These are phyloP conservation scores for barrel medic (Medicago truncatula) DNA, from an alignment of 306 rosid species.

Conservation along the genomic window DNA sequence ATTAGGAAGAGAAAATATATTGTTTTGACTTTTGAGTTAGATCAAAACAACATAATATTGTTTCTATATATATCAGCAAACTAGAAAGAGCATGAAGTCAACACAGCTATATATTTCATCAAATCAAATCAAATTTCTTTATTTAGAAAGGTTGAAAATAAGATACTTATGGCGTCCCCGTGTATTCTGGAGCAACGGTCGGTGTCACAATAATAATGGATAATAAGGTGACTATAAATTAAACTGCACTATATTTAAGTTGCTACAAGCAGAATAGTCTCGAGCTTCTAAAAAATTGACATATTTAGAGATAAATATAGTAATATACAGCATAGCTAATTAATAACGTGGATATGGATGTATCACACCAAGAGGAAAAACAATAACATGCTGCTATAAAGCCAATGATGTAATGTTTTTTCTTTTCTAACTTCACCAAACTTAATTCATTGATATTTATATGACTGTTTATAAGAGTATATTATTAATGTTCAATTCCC, in stretches of 20 bases:
- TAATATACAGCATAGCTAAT: too few species aligned
- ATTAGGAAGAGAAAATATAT: background rate
- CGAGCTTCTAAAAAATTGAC: constrained; percentile 38
- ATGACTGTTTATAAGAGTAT: constrained; percentile 8
- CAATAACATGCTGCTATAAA: constrained; percentile 54
- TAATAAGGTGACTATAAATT: constrained; percentile 38
- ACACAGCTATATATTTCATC: constrained; percentile 59
- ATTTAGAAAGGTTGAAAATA: constrained; percentile 54
- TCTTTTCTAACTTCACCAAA: background rate
- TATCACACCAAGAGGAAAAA: constrained; percentile 52
- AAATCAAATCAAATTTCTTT: constrained; percentile 41
- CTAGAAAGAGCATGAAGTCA: constrained; percentile 49
- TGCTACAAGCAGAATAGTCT: constrained; percentile 18
- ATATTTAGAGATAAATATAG: constrained; percentile 28
- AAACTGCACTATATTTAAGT: constrained; percentile 28
- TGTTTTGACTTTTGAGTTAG: background rate
- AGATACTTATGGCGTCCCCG: constrained; percentile 48
- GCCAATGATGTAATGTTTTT: constrained; percentile 53
- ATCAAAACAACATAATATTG: background rate
- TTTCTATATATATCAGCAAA: background rate
- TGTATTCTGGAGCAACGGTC: constrained; percentile 63
- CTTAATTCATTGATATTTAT: constrained; percentile 40
- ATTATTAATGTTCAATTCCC: constrained; percentile 39
- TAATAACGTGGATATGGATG: constrained; percentile 7
- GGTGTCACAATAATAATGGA: constrained; percentile 40